Conservation (phyloP, 2,329 filamentous ascomycete species). For the Botrytis squamosa region DNA sequence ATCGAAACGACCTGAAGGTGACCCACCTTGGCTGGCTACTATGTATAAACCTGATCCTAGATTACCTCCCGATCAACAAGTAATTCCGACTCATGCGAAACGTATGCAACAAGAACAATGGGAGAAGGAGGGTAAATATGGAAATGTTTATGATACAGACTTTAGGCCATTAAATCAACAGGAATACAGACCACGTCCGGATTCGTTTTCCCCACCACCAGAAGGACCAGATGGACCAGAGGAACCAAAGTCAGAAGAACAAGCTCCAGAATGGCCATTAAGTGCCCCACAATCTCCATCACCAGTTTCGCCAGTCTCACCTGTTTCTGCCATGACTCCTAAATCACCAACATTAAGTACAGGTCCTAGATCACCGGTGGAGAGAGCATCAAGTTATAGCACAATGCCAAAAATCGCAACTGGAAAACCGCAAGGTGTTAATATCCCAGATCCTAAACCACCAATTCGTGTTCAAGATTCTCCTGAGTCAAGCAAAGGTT, state of each 20-base stretch:
- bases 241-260: slow-evolving; percentile 30
- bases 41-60: slow-evolving; percentile 96
- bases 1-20: slow-evolving; percentile 75
- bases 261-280: slow-evolving; percentile 59
- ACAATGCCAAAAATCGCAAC: slow-evolving; percentile 40
- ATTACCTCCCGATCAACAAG: slow-evolving; percentile 89
- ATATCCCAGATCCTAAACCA: slow-evolving; percentile 38
- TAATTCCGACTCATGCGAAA: slow-evolving; percentile 90
- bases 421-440: slow-evolving; percentile 43
- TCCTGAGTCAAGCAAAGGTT: slow-evolving; percentile 48
- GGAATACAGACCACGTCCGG: slow-evolving; percentile 74
- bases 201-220: slow-evolving; percentile 50
- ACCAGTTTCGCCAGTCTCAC: not conserved
- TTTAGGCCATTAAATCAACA: slow-evolving; percentile 71
- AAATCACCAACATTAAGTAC: slow-evolving; percentile 51
- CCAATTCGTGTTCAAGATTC: slow-evolving; percentile 54
- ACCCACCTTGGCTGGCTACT: slow-evolving; percentile 91
- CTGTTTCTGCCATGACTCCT: slow-evolving; percentile 25
- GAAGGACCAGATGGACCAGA: slow-evolving; percentile 19
- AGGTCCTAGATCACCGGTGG: slow-evolving; percentile 45
- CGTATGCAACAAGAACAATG: slow-evolving; percentile 91
- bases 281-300: slow-evolving; percentile 36
- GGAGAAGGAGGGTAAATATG: slow-evolving; percentile 87
- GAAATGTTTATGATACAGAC: slow-evolving; percentile 80
- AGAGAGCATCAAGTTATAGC: slow-evolving; percentile 49